Conservation (phyloP, 257 asterid genomes). For the Plectranthus barbatus region DNA sequence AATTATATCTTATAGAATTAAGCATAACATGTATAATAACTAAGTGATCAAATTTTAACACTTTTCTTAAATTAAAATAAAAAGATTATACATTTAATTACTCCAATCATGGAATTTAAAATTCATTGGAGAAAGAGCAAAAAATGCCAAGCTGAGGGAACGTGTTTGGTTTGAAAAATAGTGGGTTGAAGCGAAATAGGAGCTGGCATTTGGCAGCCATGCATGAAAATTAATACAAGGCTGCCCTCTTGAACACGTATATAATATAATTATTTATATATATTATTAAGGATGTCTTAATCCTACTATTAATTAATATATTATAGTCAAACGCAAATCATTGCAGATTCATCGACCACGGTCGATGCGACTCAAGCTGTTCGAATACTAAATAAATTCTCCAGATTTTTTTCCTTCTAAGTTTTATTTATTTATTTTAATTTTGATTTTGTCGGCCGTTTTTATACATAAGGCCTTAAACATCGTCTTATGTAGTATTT, state of each 20-base stretch:
- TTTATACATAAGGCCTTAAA: too few relatives aligned
- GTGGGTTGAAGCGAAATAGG: neutral
- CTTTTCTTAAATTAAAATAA: too few relatives aligned
- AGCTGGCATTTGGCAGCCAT: conserved; percentile 13
- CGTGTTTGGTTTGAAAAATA: neutral
- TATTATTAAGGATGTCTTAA: neutral
- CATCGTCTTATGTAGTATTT: too few relatives aligned
- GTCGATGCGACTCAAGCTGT: too few relatives aligned
- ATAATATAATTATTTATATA: neutral
- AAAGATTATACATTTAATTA: too few relatives aligned
- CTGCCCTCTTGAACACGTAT: neutral
- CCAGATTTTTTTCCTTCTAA: too few relatives aligned
- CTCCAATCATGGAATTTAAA: neutral
- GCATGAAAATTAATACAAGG: neutral
- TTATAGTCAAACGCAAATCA: neutral
- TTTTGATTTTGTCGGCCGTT: too few relatives aligned
- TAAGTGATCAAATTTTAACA: too few relatives aligned
- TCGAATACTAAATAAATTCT: too few relatives aligned
- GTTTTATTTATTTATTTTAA: too few relatives aligned
- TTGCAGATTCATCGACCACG: neutral
- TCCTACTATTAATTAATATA: neutral
- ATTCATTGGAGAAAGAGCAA: neutral
- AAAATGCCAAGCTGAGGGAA: neutral
- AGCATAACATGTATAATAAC: too few relatives aligned
- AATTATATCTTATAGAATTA: too few relatives aligned